Conservation (phyloP, 2,329 filamentous ascomycete genomes). For the Aspergillus intermedius region DNA sequence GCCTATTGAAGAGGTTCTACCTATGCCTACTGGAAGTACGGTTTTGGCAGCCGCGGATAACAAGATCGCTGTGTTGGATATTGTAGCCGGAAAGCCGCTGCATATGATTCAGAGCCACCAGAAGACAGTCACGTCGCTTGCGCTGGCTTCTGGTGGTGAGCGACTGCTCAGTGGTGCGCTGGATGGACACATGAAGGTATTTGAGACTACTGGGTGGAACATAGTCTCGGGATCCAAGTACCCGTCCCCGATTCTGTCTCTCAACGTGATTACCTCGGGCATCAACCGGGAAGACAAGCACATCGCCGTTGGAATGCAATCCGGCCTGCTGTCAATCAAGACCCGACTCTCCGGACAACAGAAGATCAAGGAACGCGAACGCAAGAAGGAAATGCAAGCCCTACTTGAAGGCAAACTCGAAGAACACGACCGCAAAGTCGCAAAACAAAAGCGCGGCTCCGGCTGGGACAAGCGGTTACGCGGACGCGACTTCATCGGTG, state of each 20-base stretch:
- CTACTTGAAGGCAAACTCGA: slow-evolving; percentile 71
- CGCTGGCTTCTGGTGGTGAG: slow-evolving; percentile 70
- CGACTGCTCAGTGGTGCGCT: slow-evolving; percentile 81
- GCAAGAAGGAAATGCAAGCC: slow-evolving; percentile 78
- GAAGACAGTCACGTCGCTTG: slow-evolving; percentile 89
- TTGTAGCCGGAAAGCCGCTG: slow-evolving; percentile 82
- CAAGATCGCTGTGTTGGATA: slow-evolving; percentile 82
- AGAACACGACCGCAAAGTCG: slow-evolving; percentile 64
- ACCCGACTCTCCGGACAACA: slow-evolving; percentile 81
- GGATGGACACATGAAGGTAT: slow-evolving; percentile 95
- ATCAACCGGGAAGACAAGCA: slow-evolving; percentile 74
- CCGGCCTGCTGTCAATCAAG: slow-evolving; percentile 81
- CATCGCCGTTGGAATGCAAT: slow-evolving; percentile 89
- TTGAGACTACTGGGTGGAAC: slow-evolving; percentile 91
- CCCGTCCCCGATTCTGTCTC: slow-evolving; percentile 77
- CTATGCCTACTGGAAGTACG: slow-evolving; percentile 78
- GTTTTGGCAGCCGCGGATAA: slow-evolving; percentile 79
- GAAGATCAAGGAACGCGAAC: slow-evolving; percentile 67
- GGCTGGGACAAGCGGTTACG: slow-evolving; percentile 57
- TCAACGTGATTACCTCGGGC: slow-evolving; percentile 68
- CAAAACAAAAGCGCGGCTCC: slow-evolving; percentile 60
- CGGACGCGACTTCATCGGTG: slow-evolving; percentile 73
- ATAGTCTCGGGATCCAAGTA: slow-evolving; percentile 95
- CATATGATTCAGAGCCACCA: slow-evolving; percentile 90
- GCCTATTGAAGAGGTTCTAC: slow-evolving; percentile 79